phyloP scores from a whole-genome alignment of 371 early-diverging fungal species.

The Mortierella sp. region DNA sequence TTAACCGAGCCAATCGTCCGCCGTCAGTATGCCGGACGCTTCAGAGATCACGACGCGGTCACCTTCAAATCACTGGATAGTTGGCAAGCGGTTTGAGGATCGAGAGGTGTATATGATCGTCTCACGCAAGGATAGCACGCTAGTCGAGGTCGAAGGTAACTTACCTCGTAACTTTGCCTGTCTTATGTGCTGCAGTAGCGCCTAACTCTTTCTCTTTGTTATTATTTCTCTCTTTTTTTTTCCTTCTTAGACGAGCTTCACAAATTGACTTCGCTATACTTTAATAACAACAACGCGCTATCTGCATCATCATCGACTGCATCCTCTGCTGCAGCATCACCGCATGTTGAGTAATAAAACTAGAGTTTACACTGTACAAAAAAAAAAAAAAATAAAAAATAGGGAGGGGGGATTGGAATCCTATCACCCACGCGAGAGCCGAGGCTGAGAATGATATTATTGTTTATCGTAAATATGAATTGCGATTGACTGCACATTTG shows the following conservation, averaged over 20 bases:
- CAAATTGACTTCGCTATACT: conserved; percentile 50
- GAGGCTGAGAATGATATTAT: too few species aligned
- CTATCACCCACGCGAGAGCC: too few species aligned
- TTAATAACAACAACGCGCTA: conserved; percentile 20
- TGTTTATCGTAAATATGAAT: too few species aligned
- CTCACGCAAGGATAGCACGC: conserved; percentile 69
- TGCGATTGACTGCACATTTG: too few species aligned
- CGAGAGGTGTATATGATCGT: conserved; percentile 73
- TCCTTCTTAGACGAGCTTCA: conserved; percentile 48
- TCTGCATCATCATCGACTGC: conserved; percentile 5
- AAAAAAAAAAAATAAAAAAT: neutral
- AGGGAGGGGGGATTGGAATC: too few species aligned
- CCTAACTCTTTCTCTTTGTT: neutral
- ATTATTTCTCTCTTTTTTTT: neutral
- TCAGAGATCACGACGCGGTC: conserved; percentile 74
- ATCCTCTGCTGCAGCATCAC: conserved; percentile 1
- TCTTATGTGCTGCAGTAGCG: neutral
- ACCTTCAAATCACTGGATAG: conserved; percentile 72
- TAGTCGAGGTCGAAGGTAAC: conserved; percentile 72
- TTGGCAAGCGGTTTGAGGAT: conserved; percentile 65
- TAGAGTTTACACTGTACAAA: neutral
- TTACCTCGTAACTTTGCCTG: too few species aligned
- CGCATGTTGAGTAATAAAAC: neutral
- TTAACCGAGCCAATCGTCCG: too few species aligned
- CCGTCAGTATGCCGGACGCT: conserved; percentile 58